Base-by-base conservation (phyloP, 2,329 filamentous ascomycete species). In the Capronia americana region DNA sequence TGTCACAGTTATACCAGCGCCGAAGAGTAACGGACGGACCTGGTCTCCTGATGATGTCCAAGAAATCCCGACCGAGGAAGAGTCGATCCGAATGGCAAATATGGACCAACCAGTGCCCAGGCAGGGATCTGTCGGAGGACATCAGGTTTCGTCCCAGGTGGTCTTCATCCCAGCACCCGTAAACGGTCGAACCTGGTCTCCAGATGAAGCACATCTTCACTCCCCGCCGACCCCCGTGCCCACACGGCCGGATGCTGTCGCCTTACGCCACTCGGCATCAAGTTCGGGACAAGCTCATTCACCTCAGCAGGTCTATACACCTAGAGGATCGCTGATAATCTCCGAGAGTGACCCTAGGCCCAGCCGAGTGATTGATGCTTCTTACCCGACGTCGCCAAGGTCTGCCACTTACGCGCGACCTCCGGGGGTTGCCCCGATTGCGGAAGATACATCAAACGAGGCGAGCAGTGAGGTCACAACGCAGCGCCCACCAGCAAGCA, bases 1-100 rank as follows among this genome's bases (percentile, higher is more conserved):
- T 1, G 82, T 88, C 23, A 89, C 86, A 0, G 81, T 89, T 32
- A 87, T 89, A 58, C 87, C 87, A 2, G 86, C 86, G 3, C 84
- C 86, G 67, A 82, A 82, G 26, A 79, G 84, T 46, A 80, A 79
- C 46, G 83, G 83, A 41, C 78, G 85, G 54, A 84, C 83, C 5
- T 87, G 85, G 84, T 85, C 82, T 50, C 84, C 85, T 7, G 78
- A 79, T 55, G 75, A 77, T 57, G 17, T 68, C 28, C 58, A 54
- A 48, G 60, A 66, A 11, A 56, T 41, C n/a, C 50, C 53, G 23
- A 34, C 32, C 17, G 53, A 46, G 17, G 59, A 67, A n/a, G 61
- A 32, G 20, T 28, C 65, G 34, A 46, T 58, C 7, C 38, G 26
- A 24, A 41, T 32, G 59, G 46, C 46, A 30, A 61, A 26, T 20